Evolutionary conservation across 192 early-diverging fungal genomes (phyloP), one percentile per base, ranked within the genome.

Genomic region (Gaertneriomyces semiglobifer): DNA sequence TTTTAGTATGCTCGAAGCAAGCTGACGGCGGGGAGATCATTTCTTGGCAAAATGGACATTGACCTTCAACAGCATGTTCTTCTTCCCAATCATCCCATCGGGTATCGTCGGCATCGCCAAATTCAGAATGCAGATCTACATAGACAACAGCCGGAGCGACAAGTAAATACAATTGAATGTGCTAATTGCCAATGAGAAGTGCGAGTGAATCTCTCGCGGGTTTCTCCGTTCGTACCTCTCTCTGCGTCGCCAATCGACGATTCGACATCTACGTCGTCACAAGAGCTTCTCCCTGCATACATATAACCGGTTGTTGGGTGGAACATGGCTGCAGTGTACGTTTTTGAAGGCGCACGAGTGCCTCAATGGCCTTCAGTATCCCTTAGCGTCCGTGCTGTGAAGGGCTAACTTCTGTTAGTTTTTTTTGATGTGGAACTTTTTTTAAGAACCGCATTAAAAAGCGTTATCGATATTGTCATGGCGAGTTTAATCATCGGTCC

Each of bases 71-170:
- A 12, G 41, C 71, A 10, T 71, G 72, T 16, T 76, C 73, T 25
- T 76, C 67, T 14, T 73, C 73, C 75, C 75, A 77, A 43, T 77
- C 73, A 52, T 70, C 67, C 75, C 75, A 77, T 38, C 52, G 25
- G 3, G 62, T 52, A 45, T 72, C 71, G 25, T 60, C 41, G 25
- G 65, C 70, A 43, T 66, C 70, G 20, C 70, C 70, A 18, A 71
- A 71, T 43, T 71, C 69, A 46, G 69, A 71, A 47, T 71, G 69
- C 53, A 71, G 46, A 57, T 71, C 69, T 70, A 19, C 39, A 20
- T 58, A 47, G 42, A 60, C 5, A 33, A 40, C 53, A 7, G 8
- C 19, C 53, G 19, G 53, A 5, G 9, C 38, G 20, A 57, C 20
- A 20, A 33, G 12, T 33, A 33, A 57, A 33, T 57, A 57, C 20